Conservation (phyloP, 805 yeast species). For the Candida ovalis region DNA sequence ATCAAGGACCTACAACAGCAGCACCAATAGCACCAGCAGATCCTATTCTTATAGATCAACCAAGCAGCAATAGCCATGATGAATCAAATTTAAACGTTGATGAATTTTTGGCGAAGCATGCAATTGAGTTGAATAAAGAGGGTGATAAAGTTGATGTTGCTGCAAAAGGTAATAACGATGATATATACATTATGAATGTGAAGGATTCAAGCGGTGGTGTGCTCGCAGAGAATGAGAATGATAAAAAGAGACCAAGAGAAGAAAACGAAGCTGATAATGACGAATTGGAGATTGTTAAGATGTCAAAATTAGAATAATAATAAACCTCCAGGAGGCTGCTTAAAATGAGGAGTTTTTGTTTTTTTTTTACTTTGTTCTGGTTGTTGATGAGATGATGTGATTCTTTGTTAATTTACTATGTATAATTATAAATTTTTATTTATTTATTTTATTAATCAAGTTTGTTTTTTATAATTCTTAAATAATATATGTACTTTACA, state of each 20-base stretch:
- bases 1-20: no score
- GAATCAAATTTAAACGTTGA: conserved; percentile 8
- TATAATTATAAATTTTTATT: not conserved
- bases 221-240: not conserved
- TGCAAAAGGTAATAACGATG: conserved; percentile 2
- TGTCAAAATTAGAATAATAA: not conserved
- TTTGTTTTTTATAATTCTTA: not conserved
- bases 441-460: not conserved
- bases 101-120: conserved; percentile 21
- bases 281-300: conserved; percentile 8
- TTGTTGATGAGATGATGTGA: no score
- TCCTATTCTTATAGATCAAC: no score
- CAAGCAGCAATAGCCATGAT: not conserved
- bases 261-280: not conserved
- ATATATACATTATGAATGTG: no score
- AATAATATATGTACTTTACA: not conserved
- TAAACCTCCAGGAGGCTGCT: no score
- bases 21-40: no score
- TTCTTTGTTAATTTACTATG: not conserved
- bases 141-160: not conserved
- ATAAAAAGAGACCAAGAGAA: not conserved
- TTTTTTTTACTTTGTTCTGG: not conserved
- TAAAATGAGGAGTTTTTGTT: not conserved
- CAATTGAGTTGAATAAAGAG: conserved; percentile 6
- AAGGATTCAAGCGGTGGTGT: no score